phyloP scores from a whole-genome alignment of 2,329 filamentous ascomycete species.

The Diaporthe longicolla region DNA sequence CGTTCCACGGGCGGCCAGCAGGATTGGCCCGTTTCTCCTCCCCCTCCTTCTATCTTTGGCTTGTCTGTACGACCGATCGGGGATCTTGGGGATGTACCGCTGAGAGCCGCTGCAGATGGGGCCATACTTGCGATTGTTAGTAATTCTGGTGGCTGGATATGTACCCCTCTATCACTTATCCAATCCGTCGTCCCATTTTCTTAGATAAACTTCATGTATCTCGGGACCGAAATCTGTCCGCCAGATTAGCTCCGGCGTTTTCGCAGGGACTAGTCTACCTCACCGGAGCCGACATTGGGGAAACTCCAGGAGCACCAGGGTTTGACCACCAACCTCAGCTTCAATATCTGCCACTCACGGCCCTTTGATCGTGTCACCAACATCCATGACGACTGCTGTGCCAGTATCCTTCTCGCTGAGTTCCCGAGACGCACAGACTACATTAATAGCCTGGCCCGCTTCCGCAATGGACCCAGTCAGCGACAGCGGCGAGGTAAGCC shows the following conservation, averaged over 20 bases:
- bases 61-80: neutral
- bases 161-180: neutral
- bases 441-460: neutral
- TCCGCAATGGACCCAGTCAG: neutral
- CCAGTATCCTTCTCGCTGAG: neutral
- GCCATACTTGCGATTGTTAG: neutral
- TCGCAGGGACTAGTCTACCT: conserved; percentile 22
- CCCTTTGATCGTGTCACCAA: conserved; percentile 10
- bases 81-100: conserved; percentile 18
- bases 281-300: conserved; percentile 40
- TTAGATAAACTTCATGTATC: neutral
- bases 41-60: conserved; percentile 25
- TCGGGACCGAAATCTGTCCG: conserved; percentile 34
- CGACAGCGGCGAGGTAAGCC: conserved; percentile 14
- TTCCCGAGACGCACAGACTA: conserved; percentile 21
- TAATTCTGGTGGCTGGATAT: neutral
- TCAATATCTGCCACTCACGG: conserved; percentile 22
- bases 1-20: conserved; percentile 1
- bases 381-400: conserved; percentile 30
- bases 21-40: conserved; percentile 17
- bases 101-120: neutral
- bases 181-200: neutral
- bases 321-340: conserved; percentile 28
- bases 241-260: conserved; percentile 24
- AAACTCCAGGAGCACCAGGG: conserved; percentile 36